These are phyloP conservation scores for Phytopythium kandeliae DNA, from an alignment of 352 stramenopile genomes.

Conservation along the genomic window DNA sequence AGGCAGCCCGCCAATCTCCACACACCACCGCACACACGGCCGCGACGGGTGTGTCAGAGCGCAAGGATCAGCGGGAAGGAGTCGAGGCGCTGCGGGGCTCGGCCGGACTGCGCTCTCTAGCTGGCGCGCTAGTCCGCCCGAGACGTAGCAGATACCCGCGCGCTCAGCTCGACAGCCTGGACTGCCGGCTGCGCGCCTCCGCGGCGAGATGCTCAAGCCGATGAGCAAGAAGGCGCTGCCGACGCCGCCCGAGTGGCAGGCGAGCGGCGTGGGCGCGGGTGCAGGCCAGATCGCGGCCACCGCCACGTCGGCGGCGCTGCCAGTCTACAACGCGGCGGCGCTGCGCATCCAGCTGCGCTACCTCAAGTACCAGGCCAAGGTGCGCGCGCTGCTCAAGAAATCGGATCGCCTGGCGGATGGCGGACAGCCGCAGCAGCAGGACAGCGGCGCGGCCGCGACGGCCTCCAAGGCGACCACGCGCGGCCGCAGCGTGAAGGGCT, in stretches of 20 bases:
- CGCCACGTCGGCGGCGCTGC: conserved; percentile 19
- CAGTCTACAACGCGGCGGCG: conserved; percentile 35
- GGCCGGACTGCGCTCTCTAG: too few species aligned
- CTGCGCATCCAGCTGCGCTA: conserved; percentile 71
- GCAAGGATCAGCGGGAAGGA: too few species aligned
- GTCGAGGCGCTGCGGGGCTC: too few species aligned
- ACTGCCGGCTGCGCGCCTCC: too few species aligned
- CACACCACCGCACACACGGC: too few species aligned
- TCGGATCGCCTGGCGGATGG: conserved; percentile 27
- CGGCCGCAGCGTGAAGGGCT: conserved; percentile 32
- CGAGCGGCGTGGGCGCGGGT: conserved; percentile 3
- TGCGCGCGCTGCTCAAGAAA: conserved; percentile 55
- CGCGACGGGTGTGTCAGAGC: too few species aligned
- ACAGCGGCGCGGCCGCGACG: conserved; percentile 11
- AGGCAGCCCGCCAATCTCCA: too few species aligned
- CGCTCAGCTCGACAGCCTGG: too few species aligned
- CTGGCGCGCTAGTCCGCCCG: too few species aligned
- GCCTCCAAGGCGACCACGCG: conserved; percentile 10
- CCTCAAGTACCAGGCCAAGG: conserved; percentile 65
- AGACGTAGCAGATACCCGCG: too few species aligned
- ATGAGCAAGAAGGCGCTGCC: conserved; percentile 37
- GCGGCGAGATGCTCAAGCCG: conserved; percentile 29
- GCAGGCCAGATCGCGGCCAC: conserved; percentile 12
- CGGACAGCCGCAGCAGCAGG: conserved; percentile 18
- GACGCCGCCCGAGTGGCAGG: conserved; percentile 21